Percentiles rank a stretch among this genome's conserved stretches.
These are phyloP conservation scores for Aspergillus vadensis DNA, from an alignment of 2,329 filamentous ascomycete genomes.

Conservation along the genomic window DNA sequence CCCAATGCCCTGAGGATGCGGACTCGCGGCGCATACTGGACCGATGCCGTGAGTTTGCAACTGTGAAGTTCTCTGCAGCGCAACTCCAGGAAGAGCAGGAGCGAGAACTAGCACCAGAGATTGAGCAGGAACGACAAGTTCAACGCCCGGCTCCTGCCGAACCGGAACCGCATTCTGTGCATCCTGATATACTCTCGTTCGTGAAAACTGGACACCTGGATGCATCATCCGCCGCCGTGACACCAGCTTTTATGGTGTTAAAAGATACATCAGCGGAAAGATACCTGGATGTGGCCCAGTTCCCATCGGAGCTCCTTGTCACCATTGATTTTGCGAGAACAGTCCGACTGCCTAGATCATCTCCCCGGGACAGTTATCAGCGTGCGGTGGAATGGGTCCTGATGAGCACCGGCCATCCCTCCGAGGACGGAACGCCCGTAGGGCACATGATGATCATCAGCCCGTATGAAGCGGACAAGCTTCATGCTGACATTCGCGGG, in stretches of 20 bases:
- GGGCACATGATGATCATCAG: constrained; percentile 58
- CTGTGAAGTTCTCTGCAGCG: constrained; percentile 34
- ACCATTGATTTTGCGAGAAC: constrained; percentile 57
- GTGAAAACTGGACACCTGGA: constrained; percentile 40
- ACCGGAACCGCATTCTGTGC: constrained; percentile 47
- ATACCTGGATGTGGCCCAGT: constrained; percentile 35
- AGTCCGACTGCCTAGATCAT: constrained; percentile 31
- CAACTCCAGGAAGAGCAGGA: constrained; percentile 66
- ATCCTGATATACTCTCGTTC: constrained; percentile 48
- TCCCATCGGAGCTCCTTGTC: constrained; percentile 48
- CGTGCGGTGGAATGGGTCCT: constrained; percentile 60
- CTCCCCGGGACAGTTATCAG: constrained; percentile 50
- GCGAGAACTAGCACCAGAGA: constrained; percentile 65
- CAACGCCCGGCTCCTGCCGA: constrained; percentile 49
- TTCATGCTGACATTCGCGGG: constrained; percentile 46
- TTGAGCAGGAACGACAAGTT: constrained; percentile 61
- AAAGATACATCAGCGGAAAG: constrained; percentile 43
- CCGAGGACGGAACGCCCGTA: background rate
- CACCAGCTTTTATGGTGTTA: constrained; percentile 52
- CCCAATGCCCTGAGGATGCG: background rate
- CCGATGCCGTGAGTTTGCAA: constrained; percentile 41
- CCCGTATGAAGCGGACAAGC: constrained; percentile 59
- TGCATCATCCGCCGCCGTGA: constrained; percentile 36
- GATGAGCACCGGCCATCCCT: constrained; percentile 25
- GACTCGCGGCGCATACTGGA: constrained; percentile 1